Percentiles rank a stretch among this genome's conserved stretches.
phyloP scores from a whole-genome alignment of 768 basidiomycete genomes.

The Lactifluus echinatus region DNA sequence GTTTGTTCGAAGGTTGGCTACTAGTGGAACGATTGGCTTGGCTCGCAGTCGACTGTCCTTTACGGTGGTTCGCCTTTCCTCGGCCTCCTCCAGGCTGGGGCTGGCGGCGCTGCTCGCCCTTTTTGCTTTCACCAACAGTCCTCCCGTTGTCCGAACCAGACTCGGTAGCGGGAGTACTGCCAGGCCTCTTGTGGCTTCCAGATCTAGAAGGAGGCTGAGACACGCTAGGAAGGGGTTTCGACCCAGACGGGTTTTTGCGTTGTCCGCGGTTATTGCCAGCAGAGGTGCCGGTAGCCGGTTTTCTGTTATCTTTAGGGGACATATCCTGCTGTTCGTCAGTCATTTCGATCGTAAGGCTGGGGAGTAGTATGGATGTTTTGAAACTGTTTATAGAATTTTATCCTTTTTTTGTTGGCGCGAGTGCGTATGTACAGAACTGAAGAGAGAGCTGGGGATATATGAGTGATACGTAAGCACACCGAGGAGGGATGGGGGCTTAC shows the following conservation, averaged over 20 bases:
- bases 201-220: slow-evolving; percentile 37
- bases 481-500: slow-evolving; percentile 27
- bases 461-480: neutral
- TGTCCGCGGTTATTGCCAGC: slow-evolving; percentile 42
- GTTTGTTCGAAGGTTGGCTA: slow-evolving; percentile 20
- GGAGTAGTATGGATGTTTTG: slow-evolving; percentile 29
- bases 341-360: slow-evolving; percentile 73
- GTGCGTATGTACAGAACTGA: slow-evolving; percentile 18
- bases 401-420: slow-evolving; percentile 34
- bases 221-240: slow-evolving; percentile 32
- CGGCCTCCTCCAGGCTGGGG: slow-evolving; percentile 27
- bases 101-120: slow-evolving; percentile 42
- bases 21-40: slow-evolving; percentile 47
- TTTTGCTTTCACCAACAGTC: slow-evolving; percentile 46
- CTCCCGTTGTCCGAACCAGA: slow-evolving; percentile 68
- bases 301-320: slow-evolving; percentile 70
- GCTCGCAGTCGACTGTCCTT: slow-evolving; percentile 40
- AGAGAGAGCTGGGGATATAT: slow-evolving; percentile 1
- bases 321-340: slow-evolving; percentile 53
- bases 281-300: slow-evolving; percentile 34
- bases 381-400: slow-evolving; percentile 40
- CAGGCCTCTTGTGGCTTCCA: slow-evolving; percentile 49
- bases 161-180: slow-evolving; percentile 38
- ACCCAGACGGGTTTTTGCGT: slow-evolving; percentile 49
- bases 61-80: slow-evolving; percentile 24